A percentile compares a stretch with the other conserved stretches of the same genome.
Conservation (phyloP, 257 asterid genomes). For the Eucommia ulmoides region DNA sequence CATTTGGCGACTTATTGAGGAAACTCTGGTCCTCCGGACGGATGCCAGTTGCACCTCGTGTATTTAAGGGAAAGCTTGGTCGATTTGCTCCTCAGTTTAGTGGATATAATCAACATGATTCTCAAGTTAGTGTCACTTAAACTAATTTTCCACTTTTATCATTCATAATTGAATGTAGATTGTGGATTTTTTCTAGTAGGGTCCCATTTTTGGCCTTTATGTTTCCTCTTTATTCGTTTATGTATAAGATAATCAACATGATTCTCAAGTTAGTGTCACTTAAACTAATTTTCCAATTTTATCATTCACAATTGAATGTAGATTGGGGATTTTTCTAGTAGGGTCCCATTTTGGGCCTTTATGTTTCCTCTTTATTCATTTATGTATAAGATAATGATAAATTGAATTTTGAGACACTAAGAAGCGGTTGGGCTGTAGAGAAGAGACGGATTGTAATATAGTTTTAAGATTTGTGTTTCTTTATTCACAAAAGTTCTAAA, state of each 20-base stretch:
- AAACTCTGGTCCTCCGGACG: conserved; percentile 94
- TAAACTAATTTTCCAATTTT: too few species aligned
- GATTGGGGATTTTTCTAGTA: neutral
- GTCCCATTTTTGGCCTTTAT: too few species aligned
- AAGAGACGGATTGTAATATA: too few species aligned
- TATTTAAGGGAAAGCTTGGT: conserved; percentile 79
- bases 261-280: conserved; percentile 60
- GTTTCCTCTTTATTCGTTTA: too few species aligned
- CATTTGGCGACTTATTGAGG: conserved; percentile 89
- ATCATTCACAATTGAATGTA: neutral
- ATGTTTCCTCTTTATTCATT: too few species aligned
- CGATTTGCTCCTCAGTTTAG: conserved; percentile 99
- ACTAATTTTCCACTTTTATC: too few species aligned
- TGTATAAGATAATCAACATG: conserved; percentile 99
- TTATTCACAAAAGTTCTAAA: too few species aligned
- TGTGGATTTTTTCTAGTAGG: neutral
- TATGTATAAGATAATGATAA: too few species aligned
- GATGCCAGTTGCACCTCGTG: conserved; percentile 79
- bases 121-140: conserved; percentile 46
- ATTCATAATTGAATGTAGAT: neutral
- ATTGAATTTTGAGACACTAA: too few species aligned
- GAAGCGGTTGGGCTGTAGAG: too few species aligned
- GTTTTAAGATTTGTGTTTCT: too few species aligned
- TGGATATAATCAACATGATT: conserved; percentile 97
- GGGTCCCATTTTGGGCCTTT: neutral